Conservation (phyloP, 441 rosid genomes). For the Flueggea neowawraea region DNA sequence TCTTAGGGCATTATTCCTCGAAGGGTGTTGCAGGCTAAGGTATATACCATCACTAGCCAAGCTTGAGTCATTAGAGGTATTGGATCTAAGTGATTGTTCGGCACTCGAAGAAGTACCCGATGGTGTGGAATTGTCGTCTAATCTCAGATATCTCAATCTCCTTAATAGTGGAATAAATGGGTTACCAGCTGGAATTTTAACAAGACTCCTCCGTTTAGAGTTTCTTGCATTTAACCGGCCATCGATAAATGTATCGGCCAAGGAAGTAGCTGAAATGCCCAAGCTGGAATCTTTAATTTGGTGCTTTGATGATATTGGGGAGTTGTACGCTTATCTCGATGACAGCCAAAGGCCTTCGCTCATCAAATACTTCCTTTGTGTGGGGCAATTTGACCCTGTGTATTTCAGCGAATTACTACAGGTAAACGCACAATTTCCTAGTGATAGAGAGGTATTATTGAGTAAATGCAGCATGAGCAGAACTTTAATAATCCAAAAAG, state of each 20-base stretch:
- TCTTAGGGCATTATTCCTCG: conserved; percentile 13
- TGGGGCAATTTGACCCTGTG: no score
- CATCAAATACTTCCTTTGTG: no score
- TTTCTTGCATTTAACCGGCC: not conserved
- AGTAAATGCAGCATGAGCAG: no score
- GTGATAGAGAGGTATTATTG: no score
- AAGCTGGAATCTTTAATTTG: conserved; percentile 22
- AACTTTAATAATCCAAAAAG: conserved; percentile 7
- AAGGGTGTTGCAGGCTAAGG: not conserved
- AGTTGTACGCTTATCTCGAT: conserved; percentile 3
- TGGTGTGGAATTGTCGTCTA: conserved; percentile 15
- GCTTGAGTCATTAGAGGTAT: conserved; percentile 7
- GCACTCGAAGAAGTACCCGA: conserved; percentile 11
- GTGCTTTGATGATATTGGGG: conserved; percentile 10
- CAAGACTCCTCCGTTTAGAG: conserved; percentile 6
- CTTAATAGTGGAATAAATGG: fast-evolving
- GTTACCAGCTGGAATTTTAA: conserved; percentile 4
- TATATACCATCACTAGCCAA: conserved; percentile 15
- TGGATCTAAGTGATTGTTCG: conserved; percentile 8
- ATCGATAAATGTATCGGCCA: not conserved
- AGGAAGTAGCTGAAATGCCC: conserved; percentile 18
- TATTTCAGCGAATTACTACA: no score
- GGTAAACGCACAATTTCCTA: no score
- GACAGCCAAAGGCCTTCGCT: not conserved
- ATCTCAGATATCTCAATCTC: conserved; percentile 17